A percentile compares a stretch with the other conserved stretches of the same genome.
Conservation (phyloP, 768 basidiomycete species). For the Mycena rebaudengoi region DNA sequence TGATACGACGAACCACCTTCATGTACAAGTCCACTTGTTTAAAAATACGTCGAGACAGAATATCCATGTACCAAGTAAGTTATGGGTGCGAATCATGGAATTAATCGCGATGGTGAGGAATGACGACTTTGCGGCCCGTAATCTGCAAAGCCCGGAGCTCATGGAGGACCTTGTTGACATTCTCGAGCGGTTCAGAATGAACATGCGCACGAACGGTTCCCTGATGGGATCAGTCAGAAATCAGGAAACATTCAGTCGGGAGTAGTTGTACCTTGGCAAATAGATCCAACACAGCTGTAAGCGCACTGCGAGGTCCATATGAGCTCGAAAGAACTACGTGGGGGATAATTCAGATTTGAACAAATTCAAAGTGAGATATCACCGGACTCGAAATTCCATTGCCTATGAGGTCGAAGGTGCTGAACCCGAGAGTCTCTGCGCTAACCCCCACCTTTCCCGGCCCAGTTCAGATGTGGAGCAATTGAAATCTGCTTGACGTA, state of each 20-base stretch:
- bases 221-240: background rate
- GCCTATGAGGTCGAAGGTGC: background rate
- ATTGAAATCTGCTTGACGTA: background rate
- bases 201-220: conserved; percentile 1
- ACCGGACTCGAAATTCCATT: conserved; percentile 15
- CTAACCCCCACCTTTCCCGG: conserved; percentile 14
- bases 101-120: too few relatives aligned
- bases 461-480: background rate
- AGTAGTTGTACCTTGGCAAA: conserved; percentile 8
- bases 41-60: too few relatives aligned
- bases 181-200: conserved; percentile 5
- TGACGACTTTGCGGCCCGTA: conserved; percentile 6
- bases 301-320: conserved; percentile 5
- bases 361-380: background rate
- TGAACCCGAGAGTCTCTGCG: conserved; percentile 16
- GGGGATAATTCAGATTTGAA: background rate
- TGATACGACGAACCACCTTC: too few relatives aligned
- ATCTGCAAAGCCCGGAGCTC: conserved; percentile 11
- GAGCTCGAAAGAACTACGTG: conserved; percentile 4
- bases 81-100: too few relatives aligned
- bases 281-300: conserved; percentile 12
- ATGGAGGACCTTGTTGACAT: conserved; percentile 18
- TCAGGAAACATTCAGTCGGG: too few relatives aligned
- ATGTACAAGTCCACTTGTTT: too few relatives aligned
- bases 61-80: too few relatives aligned